Evolutionary conservation across 2,329 filamentous ascomycete species (phyloP), one percentile per base, ranked within the genome.

Genomic region (Cryphonectria parasitica): DNA sequence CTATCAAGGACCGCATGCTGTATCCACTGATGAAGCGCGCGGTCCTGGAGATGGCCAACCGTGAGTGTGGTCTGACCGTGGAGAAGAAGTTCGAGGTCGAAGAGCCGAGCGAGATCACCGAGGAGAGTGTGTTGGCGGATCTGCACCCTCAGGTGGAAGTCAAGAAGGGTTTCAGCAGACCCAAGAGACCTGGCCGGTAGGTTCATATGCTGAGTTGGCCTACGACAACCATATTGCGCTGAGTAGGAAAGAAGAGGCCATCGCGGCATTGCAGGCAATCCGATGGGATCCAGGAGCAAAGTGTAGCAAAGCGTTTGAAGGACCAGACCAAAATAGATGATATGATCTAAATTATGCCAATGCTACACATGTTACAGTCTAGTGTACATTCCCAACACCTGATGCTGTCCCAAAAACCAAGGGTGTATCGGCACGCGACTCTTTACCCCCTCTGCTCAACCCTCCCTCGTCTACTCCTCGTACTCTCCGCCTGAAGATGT

Each of bases 1-100:
- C 87, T 67, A 92, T 96, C 83, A 95, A 93, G 83, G 91, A 92
- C 81, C 87, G 92, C 74, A 97, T 97, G 93, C 81, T 96, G 77
- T 96, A 96, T 79, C 92, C 93, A 45, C 83, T 90, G 36, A 90
- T 90, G 83, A 90, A 90, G 81, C 84, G 88, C 15, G 87, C 88
- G 34, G 91, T 93, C 3, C 83, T 94, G 41, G 81, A 83, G n/a
- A 79, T 90, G 45, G 92, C 92, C 25, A 88, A 90, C 76, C 82
- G 81, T 49, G 88, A 93, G 74, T 90, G 88, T 1, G 90, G 89
- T 0, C 77, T 95, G 66, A 84, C 83, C 69, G 83, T 93, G 5
- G 89, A 88, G 70, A 94, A 93, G 86, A 91, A 87, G 78, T 89
- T 92, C 72, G 89, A 91, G 79, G 87, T 89, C 2, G 87, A 90